Evolutionary conservation across 1,139 yeast genomes (phyloP), one percentile per base, ranked within the genome.

Genomic region (Yamadazyma songkhlaensis): DNA sequence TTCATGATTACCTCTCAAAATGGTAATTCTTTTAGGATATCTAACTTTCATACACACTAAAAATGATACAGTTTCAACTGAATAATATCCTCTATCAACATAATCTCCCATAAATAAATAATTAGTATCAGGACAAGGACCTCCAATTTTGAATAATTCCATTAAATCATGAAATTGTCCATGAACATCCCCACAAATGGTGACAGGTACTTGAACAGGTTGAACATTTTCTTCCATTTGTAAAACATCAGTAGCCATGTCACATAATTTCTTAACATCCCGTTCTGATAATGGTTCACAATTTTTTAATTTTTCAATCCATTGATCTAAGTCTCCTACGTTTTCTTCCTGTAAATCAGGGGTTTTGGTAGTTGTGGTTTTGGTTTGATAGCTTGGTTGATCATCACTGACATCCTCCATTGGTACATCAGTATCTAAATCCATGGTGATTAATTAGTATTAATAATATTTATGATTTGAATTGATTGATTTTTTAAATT

Each of bases 151-250:
- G 60, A 92, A 92, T 32, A 92, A 72, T 61, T 92, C 97, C 56
- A 92, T 70, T 44, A 92, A 70, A 61, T 92, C 98, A 57, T 92
- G 97, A 59, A 92, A 92, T 62, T 92, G 98, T 6, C 98, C 98
- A 62, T 92, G 98, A 48, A 92, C 95, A 63, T 92, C 98, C 48
- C 98, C 98, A 70, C 97, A 92, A 10, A 92, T 97, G 1, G 97
- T 89, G 32, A 87, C 76, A 3, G 98, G 98, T 1, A 96, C 94
- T 50, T 84, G 87, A 30, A 92, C 96, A 6, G 90, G 89, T 57
- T 90, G 96, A 34, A 92, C 96, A 59, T 94, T 92, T 47, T 90
- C 85, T 66, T 94, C 98, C 49, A 79, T 81, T 57, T 89, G 90
- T 49, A 92, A 71, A 30, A 92, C 82, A 47, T 92, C 97, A 52